These are phyloP conservation scores for Thalassiosira hispida DNA, from an alignment of 352 stramenopile genomes.

Conservation along the genomic window DNA sequence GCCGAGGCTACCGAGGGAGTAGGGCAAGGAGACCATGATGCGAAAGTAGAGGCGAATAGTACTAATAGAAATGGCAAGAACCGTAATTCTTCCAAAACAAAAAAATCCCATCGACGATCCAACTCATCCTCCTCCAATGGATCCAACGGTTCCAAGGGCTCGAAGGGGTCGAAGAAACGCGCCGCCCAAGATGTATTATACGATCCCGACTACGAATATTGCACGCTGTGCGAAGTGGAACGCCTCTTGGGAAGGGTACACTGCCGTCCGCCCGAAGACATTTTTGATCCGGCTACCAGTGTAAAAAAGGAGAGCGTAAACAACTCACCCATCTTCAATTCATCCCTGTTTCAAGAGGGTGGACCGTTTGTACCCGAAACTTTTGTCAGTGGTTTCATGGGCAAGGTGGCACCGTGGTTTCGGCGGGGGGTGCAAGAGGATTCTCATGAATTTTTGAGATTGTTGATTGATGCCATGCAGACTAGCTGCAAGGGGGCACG, in stretches of 20 bases:
- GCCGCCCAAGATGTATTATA: slow-evolving; percentile 21
- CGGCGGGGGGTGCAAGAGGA: slow-evolving; percentile 80
- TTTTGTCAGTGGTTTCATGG: slow-evolving; percentile 81
- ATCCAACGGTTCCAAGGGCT: slow-evolving; percentile 15
- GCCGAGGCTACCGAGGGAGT: too few species aligned
- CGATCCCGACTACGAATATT: slow-evolving; percentile 66
- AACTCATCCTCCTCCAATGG: slow-evolving; percentile 20
- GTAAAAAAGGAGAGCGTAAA: neutral
- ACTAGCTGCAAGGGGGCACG: slow-evolving; percentile 71
- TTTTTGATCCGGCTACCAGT: neutral
- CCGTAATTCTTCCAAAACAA: neutral
- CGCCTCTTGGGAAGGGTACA: slow-evolving; percentile 65
- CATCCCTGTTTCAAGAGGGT: too few species aligned
- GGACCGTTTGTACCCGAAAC: slow-evolving; percentile 65
- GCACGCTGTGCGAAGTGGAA: slow-evolving; percentile 78
- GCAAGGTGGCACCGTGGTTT: slow-evolving; percentile 78
- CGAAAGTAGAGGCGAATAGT: too few species aligned
- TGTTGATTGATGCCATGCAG: slow-evolving; percentile 85
- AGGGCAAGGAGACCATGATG: neutral
- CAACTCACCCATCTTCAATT: too few species aligned
- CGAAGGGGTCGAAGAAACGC: neutral
- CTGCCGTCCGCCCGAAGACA: slow-evolving; percentile 23
- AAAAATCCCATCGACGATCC: slow-evolving; percentile 22
- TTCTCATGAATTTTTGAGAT: slow-evolving; percentile 81
- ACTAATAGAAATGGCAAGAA: neutral